Base-by-base conservation (phyloP, 768 basidiomycete species). In the Peribolospora kevripleyi region DNA sequence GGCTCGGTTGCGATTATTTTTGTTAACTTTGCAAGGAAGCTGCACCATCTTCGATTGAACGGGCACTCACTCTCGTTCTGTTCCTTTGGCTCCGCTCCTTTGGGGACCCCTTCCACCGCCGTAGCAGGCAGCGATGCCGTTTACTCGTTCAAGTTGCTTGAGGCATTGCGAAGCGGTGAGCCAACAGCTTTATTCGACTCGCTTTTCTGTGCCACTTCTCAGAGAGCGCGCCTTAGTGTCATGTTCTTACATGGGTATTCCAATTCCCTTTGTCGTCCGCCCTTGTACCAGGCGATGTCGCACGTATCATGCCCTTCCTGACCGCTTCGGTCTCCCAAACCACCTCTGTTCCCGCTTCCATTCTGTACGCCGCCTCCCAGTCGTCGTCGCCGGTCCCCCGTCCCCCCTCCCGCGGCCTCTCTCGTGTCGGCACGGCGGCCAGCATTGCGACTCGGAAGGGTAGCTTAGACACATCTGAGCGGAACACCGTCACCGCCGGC, bases 241-340 rank as follows among this genome's bases (percentile, higher is more conserved):
- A 6, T 46, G n/a, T n/a, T 7, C 5, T 40, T 37, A 3, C 11
- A 1, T 8, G 25, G 25, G 25, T 25, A 25, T 25, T 25, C 25
- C 25, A 25, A 25, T 25, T 25, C 25, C 25, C 25, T 1, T 25
- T 25, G 25, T 25, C 25, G 25, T 58, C 61, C 9, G 66, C 66
- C 7, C 59, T 63, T 13, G 54, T 61, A 6, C 60, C 64, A 37
- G 68, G 67, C 49, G 62, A 69, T 53, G 58, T 62, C 3, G 55
- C 60, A 3, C 54, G 59, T 41, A 60, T 69, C 9, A 58, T 61
- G 6, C 64, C 65, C 2, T 66, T 67, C 57, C 51, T 69, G 7
- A 60, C 62, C 11, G 64, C 67, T n/a, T 51, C 64, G 5, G 40
- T 54, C 52, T 47, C 63, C 60, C 36, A 57, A 6, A 56, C 58